Percentiles rank a stretch among this genome's conserved stretches.
Conservation (phyloP, 2,329 filamentous ascomycete species). For the Verticillium isaacii region DNA sequence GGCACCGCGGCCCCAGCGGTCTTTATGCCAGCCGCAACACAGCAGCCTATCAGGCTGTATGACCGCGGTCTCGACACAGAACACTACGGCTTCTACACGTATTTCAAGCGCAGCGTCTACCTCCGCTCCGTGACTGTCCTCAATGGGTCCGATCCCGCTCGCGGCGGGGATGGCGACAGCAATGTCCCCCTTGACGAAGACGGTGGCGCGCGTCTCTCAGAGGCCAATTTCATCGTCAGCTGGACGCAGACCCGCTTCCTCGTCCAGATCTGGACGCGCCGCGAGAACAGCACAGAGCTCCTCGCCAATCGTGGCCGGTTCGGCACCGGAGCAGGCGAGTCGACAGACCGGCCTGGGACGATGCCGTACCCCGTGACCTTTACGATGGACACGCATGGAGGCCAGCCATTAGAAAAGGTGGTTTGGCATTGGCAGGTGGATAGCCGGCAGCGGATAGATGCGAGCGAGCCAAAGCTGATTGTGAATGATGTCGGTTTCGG, state of each 20-base stretch:
- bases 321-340: constrained; percentile 22
- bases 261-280: constrained; percentile 62
- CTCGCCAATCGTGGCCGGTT: constrained; percentile 21
- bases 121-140: constrained; percentile 54
- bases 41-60: constrained; percentile 80
- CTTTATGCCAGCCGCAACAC: constrained; percentile 63
- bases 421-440: constrained; percentile 50
- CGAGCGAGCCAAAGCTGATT: constrained; percentile 37
- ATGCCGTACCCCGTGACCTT: constrained; percentile 62
- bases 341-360: constrained; percentile 43
- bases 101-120: constrained; percentile 85
- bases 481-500: constrained; percentile 44
- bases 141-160: constrained; percentile 29
- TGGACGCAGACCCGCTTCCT: constrained; percentile 58
- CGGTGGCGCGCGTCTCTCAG: constrained; percentile 48
- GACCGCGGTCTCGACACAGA: constrained; percentile 77
- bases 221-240: constrained; percentile 52
- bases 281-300: constrained; percentile 37
- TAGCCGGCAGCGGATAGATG: constrained; percentile 38
- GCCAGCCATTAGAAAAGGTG: constrained; percentile 45
- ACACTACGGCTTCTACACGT: constrained; percentile 91
- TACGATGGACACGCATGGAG: constrained; percentile 58
- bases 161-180: constrained; percentile 18
- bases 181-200: constrained; percentile 43
- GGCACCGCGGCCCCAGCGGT: constrained; percentile 68